Evolutionary conservation across 2,329 filamentous ascomycete species (phyloP), one percentile per base, ranked within the genome.

Genomic region (Xylariaceae sp.): DNA sequence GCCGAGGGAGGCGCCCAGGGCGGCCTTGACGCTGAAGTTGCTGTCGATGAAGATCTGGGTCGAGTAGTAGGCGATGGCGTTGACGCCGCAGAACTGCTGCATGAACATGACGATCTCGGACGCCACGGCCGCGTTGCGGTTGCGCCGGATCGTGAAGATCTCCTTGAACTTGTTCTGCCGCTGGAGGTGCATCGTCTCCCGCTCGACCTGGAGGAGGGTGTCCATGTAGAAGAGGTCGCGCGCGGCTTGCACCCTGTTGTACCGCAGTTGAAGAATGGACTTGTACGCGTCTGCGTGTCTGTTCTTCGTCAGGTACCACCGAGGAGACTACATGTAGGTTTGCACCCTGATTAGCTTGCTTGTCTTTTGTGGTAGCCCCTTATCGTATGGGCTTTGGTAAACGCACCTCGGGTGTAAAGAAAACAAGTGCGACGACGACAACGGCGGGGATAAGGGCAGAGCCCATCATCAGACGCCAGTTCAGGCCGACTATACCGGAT

Each of bases 401-500:
- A 50, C 53, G 17, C 65, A 74, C 38, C 64, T 59, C 57, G 18
- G 56, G 57, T 3, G 53, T 57, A 21, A 61, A 58, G 43, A 68
- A 75, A 15, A 79, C 73, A 19, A 78, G 64, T 26, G 55, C 59
- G 52, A 72, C 75, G 31, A 78, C 73, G 24, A 78, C 45, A 5
- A 82, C 59, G 12, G 78, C 75, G 0, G 76, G 78, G 11, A 82
- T 66, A 58, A 83, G 72, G 8, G 82, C 79, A 2, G 78, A 83
- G 5, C 71, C 78, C 63, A 86, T 73, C 77, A 83, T 83, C 28
- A 85, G 62, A 17, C 81, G 73, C 81, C 82, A 85, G 44, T 82
- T 71, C 3, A 72, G 65, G 5, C 80, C 79, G 8, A 58, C 59
- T 37, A 83, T 74, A 3, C 66, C 65, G 2, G 63, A 57, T 3